Base-by-base conservation (phyloP, 139 green algal genomes). In the Desmodesmus armatus region DNA sequence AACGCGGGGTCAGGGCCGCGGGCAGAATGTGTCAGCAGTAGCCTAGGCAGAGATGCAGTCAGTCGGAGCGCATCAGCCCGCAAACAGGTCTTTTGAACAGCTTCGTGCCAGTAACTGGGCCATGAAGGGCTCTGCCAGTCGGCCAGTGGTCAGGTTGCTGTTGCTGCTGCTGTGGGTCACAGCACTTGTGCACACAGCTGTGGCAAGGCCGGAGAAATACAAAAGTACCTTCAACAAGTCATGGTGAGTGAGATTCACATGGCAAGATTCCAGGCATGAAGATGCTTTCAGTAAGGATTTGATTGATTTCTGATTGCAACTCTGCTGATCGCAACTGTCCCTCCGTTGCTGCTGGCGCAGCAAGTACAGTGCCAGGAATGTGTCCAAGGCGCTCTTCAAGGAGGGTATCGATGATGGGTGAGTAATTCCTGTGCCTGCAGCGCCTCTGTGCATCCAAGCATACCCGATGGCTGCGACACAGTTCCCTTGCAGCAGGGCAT, bases 181-280 rank as follows among this genome's bases (percentile, higher is more conserved):
- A 62, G 43, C 29, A 5, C 17, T 69, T 55, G 7, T 55, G 47
- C 47, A 7, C 47, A 55, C 13, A 15, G 17, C 33, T 4, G 31
- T 51, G 6, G 67, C 31, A n/a, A 51, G n/a, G 37, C 67, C 27
- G 29, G 35, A 21, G 37, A 31, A 51, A 11, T 82, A 71, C 55
- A 82, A 55, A 40, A 76, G 53, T 43, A 84, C 19, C 23, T 86
- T 86, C 69, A 80, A 86, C 69, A 80, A 72, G 51, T 71, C 80
- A 21, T 86, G 80, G 39, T 37, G 70, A n/a, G 3, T 86, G 80
- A 25, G 41, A 33, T n/a, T 69, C 80, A 15, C 35, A 31, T 25
- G 73, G 80, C 29, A 60, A 80, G 23, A 58, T 19, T 51, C 9
- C 47, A 55, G 47, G 47, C 13, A 13, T n/a, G n/a, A n/a, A n/a